These are phyloP conservation scores for Chytridium lagenaria DNA, from an alignment of 371 early-diverging fungal genomes.

Conservation along the genomic window DNA sequence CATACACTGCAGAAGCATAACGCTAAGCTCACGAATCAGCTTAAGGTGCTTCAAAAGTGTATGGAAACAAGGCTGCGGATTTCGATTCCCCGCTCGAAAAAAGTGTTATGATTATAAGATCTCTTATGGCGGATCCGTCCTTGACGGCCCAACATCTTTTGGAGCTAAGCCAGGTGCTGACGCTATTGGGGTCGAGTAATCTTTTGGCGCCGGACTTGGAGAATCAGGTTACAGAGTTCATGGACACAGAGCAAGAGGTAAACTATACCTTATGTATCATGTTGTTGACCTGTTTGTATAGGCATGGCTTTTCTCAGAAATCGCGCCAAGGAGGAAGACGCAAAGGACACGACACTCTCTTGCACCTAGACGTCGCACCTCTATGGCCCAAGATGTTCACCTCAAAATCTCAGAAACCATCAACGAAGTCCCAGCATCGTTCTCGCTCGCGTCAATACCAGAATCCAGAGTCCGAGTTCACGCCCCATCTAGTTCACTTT, in stretches of 20 bases:
- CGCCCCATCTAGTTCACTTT: background rate
- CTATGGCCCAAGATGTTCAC: constrained; percentile 16
- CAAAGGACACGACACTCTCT: constrained; percentile 23
- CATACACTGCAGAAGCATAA: constrained; percentile 50
- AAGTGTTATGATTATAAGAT: constrained; percentile 48
- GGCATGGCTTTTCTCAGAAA: constrained; percentile 58
- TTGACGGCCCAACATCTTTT: constrained; percentile 43
- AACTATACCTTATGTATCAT: background rate
- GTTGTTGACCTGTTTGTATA: constrained; percentile 15
- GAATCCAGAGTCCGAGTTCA: background rate
- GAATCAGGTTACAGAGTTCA: constrained; percentile 41
- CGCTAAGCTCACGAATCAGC: constrained; percentile 56
- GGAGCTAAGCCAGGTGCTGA: constrained; percentile 48
- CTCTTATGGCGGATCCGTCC: constrained; percentile 56
- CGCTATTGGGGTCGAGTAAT: constrained; percentile 49
- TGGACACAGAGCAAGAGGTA: constrained; percentile 58
- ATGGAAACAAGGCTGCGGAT: constrained; percentile 51
- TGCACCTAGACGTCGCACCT: background rate
- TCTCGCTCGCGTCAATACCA: constrained; percentile 9
- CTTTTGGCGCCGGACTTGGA: constrained; percentile 59
- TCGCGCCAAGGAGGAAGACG: constrained; percentile 41
- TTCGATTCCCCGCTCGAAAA: constrained; percentile 61
- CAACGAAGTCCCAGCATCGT: constrained; percentile 6
- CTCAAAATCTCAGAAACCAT: constrained; percentile 19
- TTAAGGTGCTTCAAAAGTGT: constrained; percentile 51